Evolutionary conservation across 257 asterid species (phyloP).

Genomic region (Osmanthus fragrans): DNA sequence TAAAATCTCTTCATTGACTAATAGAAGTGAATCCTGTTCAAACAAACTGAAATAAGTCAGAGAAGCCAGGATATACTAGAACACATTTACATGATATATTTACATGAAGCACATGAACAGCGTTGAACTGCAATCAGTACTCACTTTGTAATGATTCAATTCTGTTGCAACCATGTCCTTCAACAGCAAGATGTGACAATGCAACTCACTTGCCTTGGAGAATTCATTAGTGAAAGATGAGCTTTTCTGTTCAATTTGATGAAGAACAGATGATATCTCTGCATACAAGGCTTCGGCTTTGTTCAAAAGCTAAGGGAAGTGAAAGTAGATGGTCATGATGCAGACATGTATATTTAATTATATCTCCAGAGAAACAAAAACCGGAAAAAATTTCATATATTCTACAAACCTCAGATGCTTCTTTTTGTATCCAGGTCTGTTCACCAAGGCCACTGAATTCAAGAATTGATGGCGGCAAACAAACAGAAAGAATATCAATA

Average conservation of each 20-base stretch:
- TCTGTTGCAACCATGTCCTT: conserved; percentile 57
- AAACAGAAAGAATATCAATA: conserved; percentile 70
- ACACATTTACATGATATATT: not conserved
- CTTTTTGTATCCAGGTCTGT: conserved; percentile 67
- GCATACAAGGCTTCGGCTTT: conserved; percentile 66
- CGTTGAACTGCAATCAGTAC: conserved; percentile 23
- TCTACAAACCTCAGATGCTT: conserved; percentile 66
- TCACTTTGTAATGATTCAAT: conserved; percentile 52
- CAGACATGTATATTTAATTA: not conserved
- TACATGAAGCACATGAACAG: conserved; percentile 1
- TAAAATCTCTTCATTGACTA: conserved; percentile 30
- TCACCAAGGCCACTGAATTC: conserved; percentile 65
- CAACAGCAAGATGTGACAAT: conserved; percentile 52
- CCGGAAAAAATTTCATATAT: not conserved
- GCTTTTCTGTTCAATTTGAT: conserved; percentile 48
- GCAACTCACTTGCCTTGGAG: conserved; percentile 55
- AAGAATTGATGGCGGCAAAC: conserved; percentile 79
- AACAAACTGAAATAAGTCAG: conserved; percentile 12
- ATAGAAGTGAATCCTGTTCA: conserved; percentile 58
- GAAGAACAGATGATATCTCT: conserved; percentile 62
- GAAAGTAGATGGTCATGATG: conserved; percentile 22
- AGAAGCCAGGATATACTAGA: not conserved
- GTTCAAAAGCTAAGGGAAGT: conserved; percentile 58
- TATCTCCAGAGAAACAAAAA: not conserved
- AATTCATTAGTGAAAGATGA: conserved; percentile 45